Evolutionary conservation across 2,329 filamentous ascomycete genomes (phyloP).

Genomic region (Apiospora rasikravindrae): DNA sequence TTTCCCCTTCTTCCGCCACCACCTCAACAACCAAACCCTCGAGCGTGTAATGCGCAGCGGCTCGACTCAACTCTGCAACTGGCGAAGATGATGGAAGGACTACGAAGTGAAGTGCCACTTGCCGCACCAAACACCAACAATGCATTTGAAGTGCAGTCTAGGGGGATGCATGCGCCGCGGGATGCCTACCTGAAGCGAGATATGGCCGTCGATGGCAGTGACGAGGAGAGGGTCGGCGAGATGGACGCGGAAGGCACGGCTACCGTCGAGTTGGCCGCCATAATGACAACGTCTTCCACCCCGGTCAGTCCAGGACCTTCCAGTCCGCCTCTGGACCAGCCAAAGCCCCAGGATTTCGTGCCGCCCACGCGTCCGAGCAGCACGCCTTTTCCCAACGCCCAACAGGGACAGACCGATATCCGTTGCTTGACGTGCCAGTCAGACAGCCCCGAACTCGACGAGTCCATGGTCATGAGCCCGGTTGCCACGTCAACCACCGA

Average conservation of each 20-base stretch:
- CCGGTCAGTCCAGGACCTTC: conserved; percentile 60
- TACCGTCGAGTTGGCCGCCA: conserved; percentile 49
- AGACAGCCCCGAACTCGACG: conserved; percentile 36
- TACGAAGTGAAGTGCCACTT: conserved; percentile 28
- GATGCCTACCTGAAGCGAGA: conserved; percentile 36
- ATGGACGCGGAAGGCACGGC: conserved; percentile 44
- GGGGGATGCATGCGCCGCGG: conserved; percentile 32
- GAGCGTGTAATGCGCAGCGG: conserved; percentile 23
- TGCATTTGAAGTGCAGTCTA: conserved; percentile 33
- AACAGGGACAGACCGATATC: conserved; percentile 52
- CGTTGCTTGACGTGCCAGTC: conserved; percentile 47
- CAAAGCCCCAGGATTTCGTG: conserved; percentile 52
- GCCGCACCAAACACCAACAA: conserved; percentile 23
- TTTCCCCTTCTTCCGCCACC: background rate
- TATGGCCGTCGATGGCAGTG: conserved; percentile 31
- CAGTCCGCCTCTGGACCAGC: conserved; percentile 55
- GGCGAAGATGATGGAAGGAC: conserved; percentile 31
- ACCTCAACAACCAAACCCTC: background rate
- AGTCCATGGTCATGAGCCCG: conserved; percentile 34
- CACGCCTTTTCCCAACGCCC: conserved; percentile 63
- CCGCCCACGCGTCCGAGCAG: conserved; percentile 62
- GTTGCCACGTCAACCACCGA: conserved; percentile 32
- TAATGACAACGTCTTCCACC: conserved; percentile 56
- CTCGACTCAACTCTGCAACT: conserved; percentile 1
- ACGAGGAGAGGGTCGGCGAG: conserved; percentile 28